A percentile compares a stretch with the other conserved stretches of the same genome.
Evolutionary conservation across 495 filamentous ascomycete species (phyloP).

Genomic region (Bathelium albidoporum): DNA sequence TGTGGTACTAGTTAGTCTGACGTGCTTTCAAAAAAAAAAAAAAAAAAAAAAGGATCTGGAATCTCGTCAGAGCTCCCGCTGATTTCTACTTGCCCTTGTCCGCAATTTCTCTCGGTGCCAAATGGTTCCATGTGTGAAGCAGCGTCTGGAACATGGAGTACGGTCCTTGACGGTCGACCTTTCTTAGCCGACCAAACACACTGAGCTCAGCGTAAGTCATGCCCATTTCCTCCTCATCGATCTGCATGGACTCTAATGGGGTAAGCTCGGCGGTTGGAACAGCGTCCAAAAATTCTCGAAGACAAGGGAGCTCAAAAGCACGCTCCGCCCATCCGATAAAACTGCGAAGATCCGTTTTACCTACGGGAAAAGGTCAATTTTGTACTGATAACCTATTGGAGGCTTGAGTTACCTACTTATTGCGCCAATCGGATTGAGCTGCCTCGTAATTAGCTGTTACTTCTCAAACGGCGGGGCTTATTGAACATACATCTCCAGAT

Average conservation of each 20-base stretch:
- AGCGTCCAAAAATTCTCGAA: conserved; percentile 63
- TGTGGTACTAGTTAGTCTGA: conserved; percentile 41
- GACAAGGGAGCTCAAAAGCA: conserved; percentile 59
- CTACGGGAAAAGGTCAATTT: neutral
- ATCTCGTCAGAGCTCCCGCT: neutral
- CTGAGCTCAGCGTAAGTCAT: conserved; percentile 44
- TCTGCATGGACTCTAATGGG: conserved; percentile 57
- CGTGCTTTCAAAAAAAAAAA: too few species aligned
- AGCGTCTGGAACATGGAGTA: conserved; percentile 61
- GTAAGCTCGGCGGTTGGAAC: conserved; percentile 77
- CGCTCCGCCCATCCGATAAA: conserved; percentile 61
- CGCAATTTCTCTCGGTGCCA: conserved; percentile 21
- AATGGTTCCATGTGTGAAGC: conserved; percentile 53
- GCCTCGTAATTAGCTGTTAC: neutral
- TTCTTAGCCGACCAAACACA: conserved; percentile 55
- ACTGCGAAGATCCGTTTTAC: conserved; percentile 56
- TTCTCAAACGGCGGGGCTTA: neutral
- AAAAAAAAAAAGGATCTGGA: too few species aligned
- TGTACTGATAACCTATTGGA: neutral
- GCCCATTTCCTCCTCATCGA: conserved; percentile 71
- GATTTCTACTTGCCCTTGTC: conserved; percentile 9
- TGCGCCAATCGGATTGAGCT: conserved; percentile 30
- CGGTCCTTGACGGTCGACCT: conserved; percentile 62
- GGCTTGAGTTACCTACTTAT: conserved; percentile 13
- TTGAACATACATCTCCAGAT: neutral